Percentiles rank a stretch among this genome's conserved stretches.
These are phyloP conservation scores for Wickerhamiella australiensis DNA, from an alignment of 805 yeast species.

Conservation along the genomic window DNA sequence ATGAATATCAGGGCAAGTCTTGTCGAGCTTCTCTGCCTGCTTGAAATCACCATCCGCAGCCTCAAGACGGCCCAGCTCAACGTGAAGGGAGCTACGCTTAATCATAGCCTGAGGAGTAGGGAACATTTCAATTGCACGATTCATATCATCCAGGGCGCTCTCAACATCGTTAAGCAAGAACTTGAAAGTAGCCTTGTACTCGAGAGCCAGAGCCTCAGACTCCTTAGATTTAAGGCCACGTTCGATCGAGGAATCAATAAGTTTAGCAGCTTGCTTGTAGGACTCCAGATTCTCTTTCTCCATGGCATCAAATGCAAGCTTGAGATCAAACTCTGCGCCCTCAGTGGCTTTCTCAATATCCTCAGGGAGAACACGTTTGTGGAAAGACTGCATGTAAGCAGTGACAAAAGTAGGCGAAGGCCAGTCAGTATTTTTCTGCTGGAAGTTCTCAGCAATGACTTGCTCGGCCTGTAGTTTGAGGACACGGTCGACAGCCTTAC, in stretches of 20 bases:
- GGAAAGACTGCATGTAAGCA: constrained; percentile 82
- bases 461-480: constrained; percentile 68
- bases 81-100: constrained; percentile 66
- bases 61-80: constrained; percentile 58
- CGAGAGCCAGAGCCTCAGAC: constrained; percentile 58
- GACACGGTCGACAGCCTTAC: constrained; percentile 74
- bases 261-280: constrained; percentile 49
- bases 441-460: constrained; percentile 39
- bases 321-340: constrained; percentile 52
- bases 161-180: constrained; percentile 67
- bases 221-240: constrained; percentile 18
- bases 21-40: constrained; percentile 54
- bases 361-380: constrained; percentile 38
- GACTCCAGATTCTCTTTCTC: constrained; percentile 39
- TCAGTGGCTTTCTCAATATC: constrained; percentile 41
- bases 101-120: constrained; percentile 72
- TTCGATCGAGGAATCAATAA: constrained; percentile 28
- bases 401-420: constrained; percentile 48
- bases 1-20: constrained; percentile 66
- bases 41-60: constrained; percentile 58
- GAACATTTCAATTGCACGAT: constrained; percentile 48
- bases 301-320: constrained; percentile 50
- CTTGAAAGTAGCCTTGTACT: constrained; percentile 69
- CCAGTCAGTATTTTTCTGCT: constrained; percentile 51
- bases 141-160: constrained; percentile 51